Evolutionary conservation across 805 yeast genomes (phyloP).

Genomic region (Barnettozyma siamensis): DNA sequence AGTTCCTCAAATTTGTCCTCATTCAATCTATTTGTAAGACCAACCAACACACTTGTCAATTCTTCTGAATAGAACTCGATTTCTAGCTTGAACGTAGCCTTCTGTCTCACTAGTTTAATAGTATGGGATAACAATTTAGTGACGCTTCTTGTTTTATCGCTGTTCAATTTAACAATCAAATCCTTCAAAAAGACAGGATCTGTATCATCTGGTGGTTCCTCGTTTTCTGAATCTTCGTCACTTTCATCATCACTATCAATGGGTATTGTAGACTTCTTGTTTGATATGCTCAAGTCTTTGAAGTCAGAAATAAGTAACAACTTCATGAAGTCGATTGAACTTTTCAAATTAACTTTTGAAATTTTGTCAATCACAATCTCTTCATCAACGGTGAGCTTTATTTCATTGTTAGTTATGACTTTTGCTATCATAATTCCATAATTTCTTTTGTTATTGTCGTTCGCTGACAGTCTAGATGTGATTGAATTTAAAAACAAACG

Average conservation of each 20-base stretch:
- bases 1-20: conserved; percentile 56
- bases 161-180: conserved; percentile 48
- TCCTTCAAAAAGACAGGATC: conserved; percentile 75
- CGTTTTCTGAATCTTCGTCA: conserved; percentile 26
- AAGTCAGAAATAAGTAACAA: conserved; percentile 13
- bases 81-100: conserved; percentile 54
- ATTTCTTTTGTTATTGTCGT: conserved; percentile 37
- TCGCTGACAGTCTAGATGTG: conserved; percentile 49
- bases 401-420: conserved; percentile 27
- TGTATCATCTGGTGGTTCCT: conserved; percentile 31
- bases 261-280: conserved; percentile 8
- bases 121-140: conserved; percentile 42
- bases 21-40: conserved; percentile 51
- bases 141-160: conserved; percentile 37
- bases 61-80: conserved; percentile 51
- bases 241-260: conserved; percentile 26
- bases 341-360: conserved; percentile 4
- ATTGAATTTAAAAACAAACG: conserved; percentile 42
- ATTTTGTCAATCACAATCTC: conserved; percentile 8
- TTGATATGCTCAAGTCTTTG: conserved; percentile 6
- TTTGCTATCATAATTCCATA: conserved; percentile 59
- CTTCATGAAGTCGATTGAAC: conserved; percentile 11
- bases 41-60: conserved; percentile 45
- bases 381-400: conserved; percentile 27
- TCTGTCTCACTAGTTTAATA: conserved; percentile 54